Evolutionary conservation across 2,329 filamentous ascomycete genomes (phyloP).

Genomic region (Byssochlamys sp.): DNA sequence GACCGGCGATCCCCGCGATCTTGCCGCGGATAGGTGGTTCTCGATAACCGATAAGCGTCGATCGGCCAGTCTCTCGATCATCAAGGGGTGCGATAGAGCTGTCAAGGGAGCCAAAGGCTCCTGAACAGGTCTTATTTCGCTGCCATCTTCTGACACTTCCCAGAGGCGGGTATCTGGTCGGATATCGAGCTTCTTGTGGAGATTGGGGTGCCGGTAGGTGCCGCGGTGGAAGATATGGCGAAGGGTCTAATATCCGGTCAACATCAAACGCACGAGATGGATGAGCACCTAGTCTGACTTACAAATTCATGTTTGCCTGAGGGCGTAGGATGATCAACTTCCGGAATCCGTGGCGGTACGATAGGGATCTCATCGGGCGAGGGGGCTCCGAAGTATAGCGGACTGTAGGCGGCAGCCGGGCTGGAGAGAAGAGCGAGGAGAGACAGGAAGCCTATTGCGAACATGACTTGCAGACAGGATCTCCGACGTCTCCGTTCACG

Average conservation of each 20-base stretch:
- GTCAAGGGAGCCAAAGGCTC: conserved; percentile 46
- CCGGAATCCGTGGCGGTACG: conserved; percentile 25
- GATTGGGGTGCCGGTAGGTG: conserved; percentile 62
- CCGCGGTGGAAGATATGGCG: conserved; percentile 91
- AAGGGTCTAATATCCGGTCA: conserved; percentile 37
- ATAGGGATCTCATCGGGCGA: conserved; percentile 18
- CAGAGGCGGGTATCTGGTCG: conserved; percentile 48
- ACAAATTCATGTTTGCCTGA: conserved; percentile 29
- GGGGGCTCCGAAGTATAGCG: conserved; percentile 16
- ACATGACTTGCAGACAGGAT: background rate
- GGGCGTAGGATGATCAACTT: conserved; percentile 12
- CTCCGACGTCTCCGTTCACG: conserved; percentile 3
- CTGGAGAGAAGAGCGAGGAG: conserved; percentile 12
- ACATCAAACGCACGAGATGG: background rate
- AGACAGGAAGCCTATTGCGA: conserved; percentile 14
- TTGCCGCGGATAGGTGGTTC: conserved; percentile 63
- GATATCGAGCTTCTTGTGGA: conserved; percentile 71
- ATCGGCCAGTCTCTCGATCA: conserved; percentile 73
- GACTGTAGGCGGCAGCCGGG: conserved; percentile 13
- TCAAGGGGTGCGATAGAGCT: conserved; percentile 54
- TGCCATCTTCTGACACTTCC: conserved; percentile 31
- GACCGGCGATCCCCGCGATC: conserved; percentile 57
- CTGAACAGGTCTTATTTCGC: conserved; percentile 32
- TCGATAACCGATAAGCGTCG: conserved; percentile 68
- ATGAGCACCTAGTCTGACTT: conserved; percentile 7